Evolutionary conservation across 2,329 filamentous ascomycete species (phyloP).

Genomic region (Diaporthe helianthi): DNA sequence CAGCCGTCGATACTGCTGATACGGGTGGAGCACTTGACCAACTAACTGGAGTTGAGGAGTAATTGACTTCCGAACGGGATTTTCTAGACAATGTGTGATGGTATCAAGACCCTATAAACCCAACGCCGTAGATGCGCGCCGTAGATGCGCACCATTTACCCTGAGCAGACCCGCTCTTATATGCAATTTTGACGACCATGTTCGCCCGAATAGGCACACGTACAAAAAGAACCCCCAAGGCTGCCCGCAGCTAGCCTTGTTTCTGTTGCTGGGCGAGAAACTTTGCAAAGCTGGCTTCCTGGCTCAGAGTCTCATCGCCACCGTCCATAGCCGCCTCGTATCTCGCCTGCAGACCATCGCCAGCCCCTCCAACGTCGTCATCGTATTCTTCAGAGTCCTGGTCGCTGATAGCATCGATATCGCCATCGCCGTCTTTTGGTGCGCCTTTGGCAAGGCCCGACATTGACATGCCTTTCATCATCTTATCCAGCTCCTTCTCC

Average conservation of each 20-base stretch:
- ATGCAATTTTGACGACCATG: conserved; percentile 38
- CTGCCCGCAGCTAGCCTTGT: conserved; percentile 6
- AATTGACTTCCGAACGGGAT: conserved; percentile 27
- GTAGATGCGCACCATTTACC: conserved; percentile 35
- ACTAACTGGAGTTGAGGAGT: conserved; percentile 32
- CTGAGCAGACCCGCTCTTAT: conserved; percentile 14
- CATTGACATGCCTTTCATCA: conserved; percentile 90
- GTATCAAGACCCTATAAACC: conserved; percentile 38
- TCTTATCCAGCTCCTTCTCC: conserved; percentile 84
- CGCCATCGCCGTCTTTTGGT: conserved; percentile 39
- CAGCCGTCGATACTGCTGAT: not conserved
- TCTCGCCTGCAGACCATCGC: conserved; percentile 73
- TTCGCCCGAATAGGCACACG: not conserved
- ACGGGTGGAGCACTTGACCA: conserved; percentile 13
- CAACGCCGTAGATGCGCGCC: conserved; percentile 41
- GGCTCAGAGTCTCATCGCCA: conserved; percentile 57
- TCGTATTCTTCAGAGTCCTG: conserved; percentile 64
- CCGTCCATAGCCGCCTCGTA: conserved; percentile 79
- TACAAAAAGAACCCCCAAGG: not conserved
- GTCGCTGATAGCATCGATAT: conserved; percentile 54
- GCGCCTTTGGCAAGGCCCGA: conserved; percentile 40
- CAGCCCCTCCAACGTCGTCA: conserved; percentile 61
- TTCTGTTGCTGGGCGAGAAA: conserved; percentile 56
- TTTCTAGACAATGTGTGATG: conserved; percentile 35
- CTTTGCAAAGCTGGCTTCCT: conserved; percentile 69